phyloP scores from a whole-genome alignment of 208 protist species.

The Trichomonas tenax region DNA sequence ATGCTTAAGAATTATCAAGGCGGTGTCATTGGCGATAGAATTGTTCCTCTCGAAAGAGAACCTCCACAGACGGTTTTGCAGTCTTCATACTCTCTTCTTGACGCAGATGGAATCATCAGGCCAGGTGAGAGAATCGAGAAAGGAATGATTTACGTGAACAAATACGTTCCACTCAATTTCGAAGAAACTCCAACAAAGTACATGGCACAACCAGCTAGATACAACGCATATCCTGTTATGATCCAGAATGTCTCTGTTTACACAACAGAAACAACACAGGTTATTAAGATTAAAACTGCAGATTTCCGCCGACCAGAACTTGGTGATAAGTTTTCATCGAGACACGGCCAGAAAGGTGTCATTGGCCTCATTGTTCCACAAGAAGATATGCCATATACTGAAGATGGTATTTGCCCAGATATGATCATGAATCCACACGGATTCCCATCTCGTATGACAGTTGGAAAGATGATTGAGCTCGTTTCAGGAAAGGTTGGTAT shows the following conservation, averaged over 20 bases:
- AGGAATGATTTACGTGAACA: background rate
- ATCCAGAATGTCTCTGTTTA: constrained; percentile 37
- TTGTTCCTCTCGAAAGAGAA: background rate
- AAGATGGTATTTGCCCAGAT: constrained; percentile 85
- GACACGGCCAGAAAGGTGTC: constrained; percentile 99
- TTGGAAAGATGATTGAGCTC: constrained; percentile 98
- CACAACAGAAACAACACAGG: constrained; percentile 45
- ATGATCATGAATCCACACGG: constrained; percentile 99
- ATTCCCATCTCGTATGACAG: constrained; percentile 99
- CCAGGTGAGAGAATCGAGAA: background rate
- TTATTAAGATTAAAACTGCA: constrained; percentile 65
- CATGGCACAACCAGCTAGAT: background rate
- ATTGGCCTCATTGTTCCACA: constrained; percentile 89
- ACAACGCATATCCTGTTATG: background rate
- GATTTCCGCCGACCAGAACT: constrained; percentile 64
- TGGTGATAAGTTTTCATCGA: constrained; percentile 97
- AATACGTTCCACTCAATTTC: constrained; percentile 4
- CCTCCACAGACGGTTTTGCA: too few relatives aligned
- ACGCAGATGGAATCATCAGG: background rate
- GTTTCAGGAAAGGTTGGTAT: constrained; percentile 79
- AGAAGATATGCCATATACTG: constrained; percentile 96
- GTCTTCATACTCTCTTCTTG: background rate
- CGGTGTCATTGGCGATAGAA: background rate
- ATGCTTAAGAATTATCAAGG: background rate
- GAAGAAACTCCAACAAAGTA: background rate